These are phyloP conservation scores for Allantophomopsis lycopodina DNA, from an alignment of 2,329 filamentous ascomycete genomes.

Conservation along the genomic window DNA sequence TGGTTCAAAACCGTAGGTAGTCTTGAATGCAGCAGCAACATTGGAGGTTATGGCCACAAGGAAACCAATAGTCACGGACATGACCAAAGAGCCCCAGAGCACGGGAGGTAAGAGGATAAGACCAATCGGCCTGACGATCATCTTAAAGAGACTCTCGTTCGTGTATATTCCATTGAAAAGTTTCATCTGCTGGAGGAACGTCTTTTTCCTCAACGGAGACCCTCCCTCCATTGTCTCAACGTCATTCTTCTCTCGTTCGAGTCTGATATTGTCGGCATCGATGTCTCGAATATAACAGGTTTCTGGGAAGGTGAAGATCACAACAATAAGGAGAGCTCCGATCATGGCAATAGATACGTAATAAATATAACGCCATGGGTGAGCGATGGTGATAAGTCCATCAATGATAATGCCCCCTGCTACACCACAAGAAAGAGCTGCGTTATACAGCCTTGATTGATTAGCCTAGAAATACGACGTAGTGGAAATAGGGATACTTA, in stretches of 20 bases:
- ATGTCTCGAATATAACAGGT: slow-evolving; percentile 29
- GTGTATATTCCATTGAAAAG: slow-evolving; percentile 8
- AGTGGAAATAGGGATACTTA: not conserved
- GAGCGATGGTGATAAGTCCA: slow-evolving; percentile 27
- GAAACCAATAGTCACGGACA: slow-evolving; percentile 23
- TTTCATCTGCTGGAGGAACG: not conserved
- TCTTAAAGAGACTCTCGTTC: slow-evolving; percentile 20
- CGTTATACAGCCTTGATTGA: not conserved
- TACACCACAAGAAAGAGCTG: not conserved
- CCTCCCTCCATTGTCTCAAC: not conserved
- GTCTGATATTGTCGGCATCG: not conserved
- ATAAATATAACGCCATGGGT: slow-evolving; percentile 36
- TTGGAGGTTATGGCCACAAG: slow-evolving; percentile 38
- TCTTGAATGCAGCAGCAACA: slow-evolving; percentile 27
- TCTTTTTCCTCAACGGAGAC: not conserved
- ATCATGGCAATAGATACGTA: slow-evolving; percentile 34
- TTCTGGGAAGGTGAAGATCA: slow-evolving; percentile 39
- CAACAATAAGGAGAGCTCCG: slow-evolving; percentile 29
- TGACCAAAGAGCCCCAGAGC: slow-evolving; percentile 16
- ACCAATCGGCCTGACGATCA: not conserved
- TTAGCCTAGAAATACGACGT: not conserved
- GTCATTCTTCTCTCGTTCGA: not conserved
- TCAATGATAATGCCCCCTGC: not conserved
- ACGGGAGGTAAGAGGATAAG: slow-evolving; percentile 18
- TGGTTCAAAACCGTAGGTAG: slow-evolving; percentile 25